A percentile compares a stretch with the other conserved stretches of the same genome.
Evolutionary conservation across 129 eudicot genomes (phyloP).

Genomic region (Centella asiatica): DNA sequence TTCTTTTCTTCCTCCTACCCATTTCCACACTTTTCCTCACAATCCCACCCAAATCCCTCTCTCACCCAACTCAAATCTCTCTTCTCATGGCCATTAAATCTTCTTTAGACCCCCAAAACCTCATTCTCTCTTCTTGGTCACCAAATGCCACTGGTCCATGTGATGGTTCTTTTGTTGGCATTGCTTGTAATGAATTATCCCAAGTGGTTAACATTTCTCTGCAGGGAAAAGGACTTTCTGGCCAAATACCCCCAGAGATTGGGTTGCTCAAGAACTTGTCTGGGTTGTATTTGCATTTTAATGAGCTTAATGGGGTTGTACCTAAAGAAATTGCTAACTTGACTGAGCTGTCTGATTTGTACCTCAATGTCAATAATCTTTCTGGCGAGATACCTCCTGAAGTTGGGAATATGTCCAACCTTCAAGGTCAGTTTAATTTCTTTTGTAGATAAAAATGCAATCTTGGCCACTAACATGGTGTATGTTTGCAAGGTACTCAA

Average conservation of each 20-base stretch:
- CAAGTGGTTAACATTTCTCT: slow-evolving; percentile 81
- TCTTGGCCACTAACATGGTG: slow-evolving; percentile 14
- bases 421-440: slow-evolving; percentile 56
- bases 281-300: slow-evolving; percentile 90
- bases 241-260: slow-evolving; percentile 73
- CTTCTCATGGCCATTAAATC: slow-evolving; percentile 50
- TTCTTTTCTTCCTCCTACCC: slow-evolving; percentile 19
- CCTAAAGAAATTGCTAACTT: slow-evolving; percentile 72
- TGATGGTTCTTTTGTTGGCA: slow-evolving; percentile 59
- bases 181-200: slow-evolving; percentile 84
- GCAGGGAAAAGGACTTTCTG: slow-evolving; percentile 86
- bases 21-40: slow-evolving; percentile 12
- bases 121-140: slow-evolving; percentile 65
- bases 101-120: slow-evolving; percentile 57
- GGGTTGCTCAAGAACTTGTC: slow-evolving; percentile 68
- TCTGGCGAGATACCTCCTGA: slow-evolving; percentile 66
- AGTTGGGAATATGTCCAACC: slow-evolving; percentile 57
- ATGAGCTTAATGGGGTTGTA: slow-evolving; percentile 61
- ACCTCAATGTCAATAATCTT: slow-evolving; percentile 79
- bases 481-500: no score
- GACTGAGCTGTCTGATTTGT: slow-evolving; percentile 76
- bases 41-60: slow-evolving; percentile 18
- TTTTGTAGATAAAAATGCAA: slow-evolving; percentile 5
- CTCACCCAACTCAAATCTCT: slow-evolving; percentile 27
- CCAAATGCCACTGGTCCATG: slow-evolving; percentile 50